phyloP scores from a whole-genome alignment of 2,329 filamentous ascomycete genomes.

The Paracoccidioides brasiliensis region DNA sequence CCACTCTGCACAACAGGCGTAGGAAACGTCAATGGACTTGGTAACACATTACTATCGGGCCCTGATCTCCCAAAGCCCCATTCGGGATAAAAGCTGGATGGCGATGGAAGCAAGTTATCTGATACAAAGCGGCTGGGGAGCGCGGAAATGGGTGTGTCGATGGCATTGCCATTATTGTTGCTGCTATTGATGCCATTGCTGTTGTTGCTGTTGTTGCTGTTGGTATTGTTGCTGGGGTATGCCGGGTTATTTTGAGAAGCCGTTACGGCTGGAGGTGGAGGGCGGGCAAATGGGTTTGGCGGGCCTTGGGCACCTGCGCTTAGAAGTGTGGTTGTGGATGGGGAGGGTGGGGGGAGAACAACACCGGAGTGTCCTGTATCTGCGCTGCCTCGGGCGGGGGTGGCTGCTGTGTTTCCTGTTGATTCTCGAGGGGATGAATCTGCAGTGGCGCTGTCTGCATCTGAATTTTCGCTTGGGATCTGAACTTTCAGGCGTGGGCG shows the following conservation, averaged over 20 bases:
- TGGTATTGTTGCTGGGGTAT: slow-evolving; percentile 20
- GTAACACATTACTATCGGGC: slow-evolving; percentile 69
- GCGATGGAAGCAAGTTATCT: slow-evolving; percentile 76
- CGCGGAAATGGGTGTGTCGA: slow-evolving; percentile 79
- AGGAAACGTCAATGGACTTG: slow-evolving; percentile 83
- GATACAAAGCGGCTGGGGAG: slow-evolving; percentile 83
- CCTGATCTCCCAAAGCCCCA: slow-evolving; percentile 59
- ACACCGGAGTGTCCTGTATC: slow-evolving; percentile 53
- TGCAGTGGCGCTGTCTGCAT: slow-evolving; percentile 57
- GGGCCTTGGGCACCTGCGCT: slow-evolving; percentile 87
- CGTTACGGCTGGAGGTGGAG: slow-evolving; percentile 50
- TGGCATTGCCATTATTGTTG: slow-evolving; percentile 22
- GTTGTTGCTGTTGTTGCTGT: slow-evolving; percentile 23
- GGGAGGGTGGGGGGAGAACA: slow-evolving; percentile 83
- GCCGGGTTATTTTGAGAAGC: slow-evolving; percentile 29
- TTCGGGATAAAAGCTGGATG: slow-evolving; percentile 82
- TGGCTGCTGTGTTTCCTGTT: slow-evolving; percentile 39
- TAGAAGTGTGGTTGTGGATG: slow-evolving; percentile 70
- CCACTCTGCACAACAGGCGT: slow-evolving; percentile 49
- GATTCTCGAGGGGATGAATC: slow-evolving; percentile 54
- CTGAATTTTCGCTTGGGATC: slow-evolving; percentile 83
- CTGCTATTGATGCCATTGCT: slow-evolving; percentile 3
- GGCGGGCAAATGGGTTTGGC: slow-evolving; percentile 88
- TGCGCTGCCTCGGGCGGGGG: slow-evolving; percentile 41
- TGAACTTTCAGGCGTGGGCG: slow-evolving; percentile 82